Evolutionary conservation across 1,139 yeast genomes (phyloP), one percentile per base, ranked within the genome.

Genomic region (Keqinozyma sinolaborantium): DNA sequence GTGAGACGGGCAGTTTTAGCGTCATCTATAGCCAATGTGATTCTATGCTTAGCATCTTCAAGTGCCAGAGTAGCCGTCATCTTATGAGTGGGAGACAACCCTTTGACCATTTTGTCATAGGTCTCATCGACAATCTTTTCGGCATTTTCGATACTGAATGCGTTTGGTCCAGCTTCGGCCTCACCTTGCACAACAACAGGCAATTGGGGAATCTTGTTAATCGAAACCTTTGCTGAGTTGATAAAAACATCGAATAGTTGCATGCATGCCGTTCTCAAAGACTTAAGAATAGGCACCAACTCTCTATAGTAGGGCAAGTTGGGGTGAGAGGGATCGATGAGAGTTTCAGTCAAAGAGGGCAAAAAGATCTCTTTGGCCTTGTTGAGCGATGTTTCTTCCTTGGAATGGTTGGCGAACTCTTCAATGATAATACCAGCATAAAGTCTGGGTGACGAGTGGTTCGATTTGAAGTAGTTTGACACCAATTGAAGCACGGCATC

Each of bases 171-270:
- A 4, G 97, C 95, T 41, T 86, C 95, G 1, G 80, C 70, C 52
- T 92, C 98, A 23, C 98, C 98, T 55, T 87, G 94, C 4, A 90
- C 96, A 12, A 90, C 80, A 4, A 87, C 80, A 0, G 98, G 95
- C 21, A 94, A 58, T 36, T 79, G 84, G 0, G 97, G 97, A 10
- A 88, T 59, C 53, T 84, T 86, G 25, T 77, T 70, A n/a, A 80
- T 76, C 2, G 94, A 68, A 12, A 88, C 58, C 55, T 83, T 83
- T 5, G 94, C 95, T 19, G 72, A 73, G 30, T 82, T 88, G 21
- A 80, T 73, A 55, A 90, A 87, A 2, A 84, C 79, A 37, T 81
- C 80, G 44, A 88, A 77, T 33, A 94, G 60, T 33, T 92, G 88
- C 47, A 85, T 78, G 51, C 97, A 88, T 35, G 88, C 90, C 0